These are phyloP conservation scores for Citrus reticulata DNA, from an alignment of 345 rosid genomes.

Conservation along the genomic window DNA sequence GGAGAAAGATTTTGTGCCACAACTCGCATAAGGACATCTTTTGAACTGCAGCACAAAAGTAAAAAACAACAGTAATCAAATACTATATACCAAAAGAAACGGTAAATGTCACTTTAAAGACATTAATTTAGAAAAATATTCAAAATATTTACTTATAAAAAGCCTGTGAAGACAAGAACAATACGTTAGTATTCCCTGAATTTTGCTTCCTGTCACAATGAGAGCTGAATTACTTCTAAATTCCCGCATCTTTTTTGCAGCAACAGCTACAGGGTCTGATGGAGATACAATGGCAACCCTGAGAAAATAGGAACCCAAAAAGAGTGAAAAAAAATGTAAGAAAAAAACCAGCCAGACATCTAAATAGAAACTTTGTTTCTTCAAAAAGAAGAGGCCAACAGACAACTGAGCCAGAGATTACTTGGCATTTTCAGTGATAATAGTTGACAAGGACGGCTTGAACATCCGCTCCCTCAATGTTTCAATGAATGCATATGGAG, in stretches of 20 bases:
- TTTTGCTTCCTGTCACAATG: constrained; percentile 57
- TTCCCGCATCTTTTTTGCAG: constrained; percentile 88
- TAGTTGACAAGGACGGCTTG: constrained; percentile 89
- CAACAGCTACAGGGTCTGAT: constrained; percentile 87
- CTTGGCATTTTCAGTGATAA: constrained; percentile 71
- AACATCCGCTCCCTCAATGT: constrained; percentile 95
- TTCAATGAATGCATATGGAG: constrained; percentile 79
- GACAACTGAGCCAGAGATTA: constrained; percentile 18
- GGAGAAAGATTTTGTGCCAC: constrained; percentile 97
- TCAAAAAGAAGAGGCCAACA: background rate
- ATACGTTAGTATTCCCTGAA: constrained; percentile 90
- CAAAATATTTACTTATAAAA: constrained; percentile 1
- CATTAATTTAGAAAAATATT: background rate
- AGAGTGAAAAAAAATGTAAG: background rate
- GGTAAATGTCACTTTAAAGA: background rate
- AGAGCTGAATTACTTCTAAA: constrained; percentile 72
- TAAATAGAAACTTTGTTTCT: background rate
- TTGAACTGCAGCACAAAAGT: constrained; percentile 53
- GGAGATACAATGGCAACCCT: constrained; percentile 76
- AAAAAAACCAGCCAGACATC: background rate
- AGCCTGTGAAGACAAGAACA: constrained; percentile 18
- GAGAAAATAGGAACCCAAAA: constrained; percentile 14
- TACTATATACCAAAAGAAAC: background rate
- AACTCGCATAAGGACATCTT: constrained; percentile 95
- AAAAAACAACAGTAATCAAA: constrained; percentile 11